Conservation (phyloP, 495 filamentous ascomycete genomes). For the Penicilliopsis zonata region DNA sequence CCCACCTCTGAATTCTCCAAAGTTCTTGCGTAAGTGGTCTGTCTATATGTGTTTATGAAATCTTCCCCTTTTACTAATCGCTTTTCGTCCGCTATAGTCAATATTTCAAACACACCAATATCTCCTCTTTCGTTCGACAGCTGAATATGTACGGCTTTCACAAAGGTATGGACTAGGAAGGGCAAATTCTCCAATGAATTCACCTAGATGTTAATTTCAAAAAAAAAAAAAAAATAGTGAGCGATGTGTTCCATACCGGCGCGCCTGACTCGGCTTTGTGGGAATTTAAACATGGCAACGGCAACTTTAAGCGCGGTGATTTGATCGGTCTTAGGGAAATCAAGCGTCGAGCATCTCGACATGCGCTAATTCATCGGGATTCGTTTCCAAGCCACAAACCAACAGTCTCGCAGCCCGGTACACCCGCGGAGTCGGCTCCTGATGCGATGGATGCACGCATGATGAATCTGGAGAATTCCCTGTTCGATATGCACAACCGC, state of each 20-base stretch:
- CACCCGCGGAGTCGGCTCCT: conserved; percentile 69
- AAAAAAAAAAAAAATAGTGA: conserved; percentile 44
- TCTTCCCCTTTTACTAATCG: conserved; percentile 16
- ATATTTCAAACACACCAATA: conserved; percentile 99
- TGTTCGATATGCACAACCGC: conserved; percentile 69
- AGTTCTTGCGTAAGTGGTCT: conserved; percentile 82
- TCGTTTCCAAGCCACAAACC: conserved; percentile 74
- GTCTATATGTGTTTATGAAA: conserved; percentile 8
- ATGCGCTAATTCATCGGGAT: conserved; percentile 90
- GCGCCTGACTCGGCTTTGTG: conserved; percentile 91
- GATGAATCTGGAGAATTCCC: conserved; percentile 61
- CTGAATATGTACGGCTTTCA: conserved; percentile 99
- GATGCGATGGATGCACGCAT: conserved; percentile 69
- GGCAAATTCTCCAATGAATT: conserved; percentile 1
- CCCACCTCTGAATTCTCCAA: conserved; percentile 96
- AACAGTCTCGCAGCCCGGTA: conserved; percentile 63
- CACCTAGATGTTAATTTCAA: neutral
- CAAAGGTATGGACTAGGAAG: conserved; percentile 70
- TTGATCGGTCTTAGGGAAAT: conserved; percentile 87
- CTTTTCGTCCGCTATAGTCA: conserved; percentile 42
- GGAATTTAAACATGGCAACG: conserved; percentile 99
- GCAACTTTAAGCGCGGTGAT: conserved; percentile 93
- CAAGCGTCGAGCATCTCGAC: conserved; percentile 90
- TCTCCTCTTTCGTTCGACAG: conserved; percentile 95
- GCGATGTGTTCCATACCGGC: conserved; percentile 96